A percentile compares a stretch with the other conserved stretches of the same genome.
Conservation (phyloP, 345 rosid species). For the Dipteronia dyeriana region DNA sequence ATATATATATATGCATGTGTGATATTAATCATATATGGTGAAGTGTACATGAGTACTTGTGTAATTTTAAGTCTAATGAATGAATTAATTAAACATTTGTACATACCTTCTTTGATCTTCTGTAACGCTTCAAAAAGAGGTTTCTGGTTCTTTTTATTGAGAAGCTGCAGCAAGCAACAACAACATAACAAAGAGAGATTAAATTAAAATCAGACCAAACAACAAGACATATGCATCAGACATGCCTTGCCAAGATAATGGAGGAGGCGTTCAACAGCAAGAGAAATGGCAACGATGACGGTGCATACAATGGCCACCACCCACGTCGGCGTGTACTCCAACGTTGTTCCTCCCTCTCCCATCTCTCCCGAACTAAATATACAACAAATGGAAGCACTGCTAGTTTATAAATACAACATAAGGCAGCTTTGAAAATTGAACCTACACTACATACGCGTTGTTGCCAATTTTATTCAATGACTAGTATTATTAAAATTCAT, state of each 20-base stretch:
- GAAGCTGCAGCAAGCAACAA: slow-evolving; percentile 31
- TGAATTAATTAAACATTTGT: too few relatives aligned
- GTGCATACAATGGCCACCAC: slow-evolving; percentile 79
- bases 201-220: background rate
- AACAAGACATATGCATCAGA: background rate
- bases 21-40: too few relatives aligned
- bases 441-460: too few relatives aligned
- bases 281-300: slow-evolving; percentile 72
- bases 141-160: slow-evolving; percentile 64
- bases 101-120: slow-evolving; percentile 83
- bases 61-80: too few relatives aligned
- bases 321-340: slow-evolving; percentile 88
- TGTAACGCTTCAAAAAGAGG: slow-evolving; percentile 76
- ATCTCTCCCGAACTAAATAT: slow-evolving; percentile 9
- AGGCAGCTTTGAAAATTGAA: too few relatives aligned
- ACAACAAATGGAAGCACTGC: too few relatives aligned
- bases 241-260: slow-evolving; percentile 76
- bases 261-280: slow-evolving; percentile 61
- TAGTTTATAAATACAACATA: too few relatives aligned
- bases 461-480: too few relatives aligned
- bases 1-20: too few relatives aligned
- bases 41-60: too few relatives aligned
- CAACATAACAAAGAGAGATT: background rate
- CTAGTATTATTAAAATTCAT: too few relatives aligned
- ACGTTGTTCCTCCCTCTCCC: slow-evolving; percentile 59